phyloP scores from a whole-genome alignment of 2,329 filamentous ascomycete genomes.

The Orbilia brochopaga region DNA sequence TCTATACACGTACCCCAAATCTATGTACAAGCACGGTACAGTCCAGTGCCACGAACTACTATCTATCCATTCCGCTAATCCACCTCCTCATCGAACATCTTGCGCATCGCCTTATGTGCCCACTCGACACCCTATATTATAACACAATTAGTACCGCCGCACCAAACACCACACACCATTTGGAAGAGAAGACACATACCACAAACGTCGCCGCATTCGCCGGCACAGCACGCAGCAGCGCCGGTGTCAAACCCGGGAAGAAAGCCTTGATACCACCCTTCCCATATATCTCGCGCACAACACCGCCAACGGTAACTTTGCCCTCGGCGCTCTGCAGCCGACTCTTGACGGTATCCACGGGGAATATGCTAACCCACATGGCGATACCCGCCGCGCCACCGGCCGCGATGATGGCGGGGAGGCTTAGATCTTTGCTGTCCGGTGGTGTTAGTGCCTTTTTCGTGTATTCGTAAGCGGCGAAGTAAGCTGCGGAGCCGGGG shows the following conservation, averaged over 20 bases:
- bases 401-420: slow-evolving; percentile 81
- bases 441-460: slow-evolving; percentile 85
- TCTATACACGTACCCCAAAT: slow-evolving; percentile 8
- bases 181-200: slow-evolving; percentile 51
- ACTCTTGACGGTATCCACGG: slow-evolving; percentile 94
- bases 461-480: slow-evolving; percentile 94
- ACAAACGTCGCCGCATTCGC: slow-evolving; percentile 94
- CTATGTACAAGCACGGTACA: slow-evolving; percentile 36
- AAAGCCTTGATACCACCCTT: slow-evolving; percentile 87
- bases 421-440: slow-evolving; percentile 78
- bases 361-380: slow-evolving; percentile 99
- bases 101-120: slow-evolving; percentile 81
- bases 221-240: slow-evolving; percentile 87
- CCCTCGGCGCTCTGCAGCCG: slow-evolving; percentile 89
- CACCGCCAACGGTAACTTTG: slow-evolving; percentile 77
- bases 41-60: slow-evolving; percentile 1
- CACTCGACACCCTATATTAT: slow-evolving; percentile 74
- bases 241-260: slow-evolving; percentile 95
- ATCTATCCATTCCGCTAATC: slow-evolving; percentile 8
- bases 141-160: slow-evolving; percentile 5
- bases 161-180: background rate
- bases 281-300: slow-evolving; percentile 80
- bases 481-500: slow-evolving; percentile 91
- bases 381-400: slow-evolving; percentile 91
- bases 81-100: slow-evolving; percentile 64